Conservation (phyloP, 768 basidiomycete species). For the Pisolithus orientalis region DNA sequence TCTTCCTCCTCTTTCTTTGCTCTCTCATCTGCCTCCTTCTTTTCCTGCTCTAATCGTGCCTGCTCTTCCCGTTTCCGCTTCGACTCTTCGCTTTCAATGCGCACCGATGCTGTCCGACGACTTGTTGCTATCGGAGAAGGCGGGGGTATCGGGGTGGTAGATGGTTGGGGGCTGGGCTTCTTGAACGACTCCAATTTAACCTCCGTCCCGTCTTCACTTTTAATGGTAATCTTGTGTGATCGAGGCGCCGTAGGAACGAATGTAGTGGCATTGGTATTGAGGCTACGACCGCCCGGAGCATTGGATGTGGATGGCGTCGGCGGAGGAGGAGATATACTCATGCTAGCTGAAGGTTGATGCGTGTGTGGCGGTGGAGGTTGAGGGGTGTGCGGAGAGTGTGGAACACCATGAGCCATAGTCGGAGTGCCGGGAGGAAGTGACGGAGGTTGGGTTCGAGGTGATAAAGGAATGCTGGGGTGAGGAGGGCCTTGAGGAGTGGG, state of each 20-base stretch:
- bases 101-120: constrained; percentile 34
- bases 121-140: constrained; percentile 24
- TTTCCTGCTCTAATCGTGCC: constrained; percentile 35
- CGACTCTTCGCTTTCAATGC: constrained; percentile 61
- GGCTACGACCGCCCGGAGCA: constrained; percentile 33
- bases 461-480: constrained; percentile 54
- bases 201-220: constrained; percentile 59
- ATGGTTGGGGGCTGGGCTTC: constrained; percentile 38
- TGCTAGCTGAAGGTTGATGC: constrained; percentile 40
- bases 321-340: constrained; percentile 51
- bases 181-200: constrained; percentile 52
- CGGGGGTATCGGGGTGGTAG: constrained; percentile 34
- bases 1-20: constrained; percentile 33
- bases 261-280: constrained; percentile 58
- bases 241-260: constrained; percentile 54
- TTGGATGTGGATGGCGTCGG: constrained; percentile 56
- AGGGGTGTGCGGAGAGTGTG: constrained; percentile 38
- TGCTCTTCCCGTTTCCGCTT: constrained; percentile 43
- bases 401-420: constrained; percentile 54
- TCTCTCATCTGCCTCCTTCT: constrained; percentile 33
- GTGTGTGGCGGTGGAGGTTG: constrained; percentile 40
- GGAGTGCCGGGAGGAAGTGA: constrained; percentile 62
- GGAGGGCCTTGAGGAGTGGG: constrained; percentile 35
- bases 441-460: constrained; percentile 56
- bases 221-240: constrained; percentile 44